Percentiles rank a stretch among this genome's conserved stretches.
Evolutionary conservation across 306 rosid genomes (phyloP).

Genomic region (Cucurbita maxima): DNA sequence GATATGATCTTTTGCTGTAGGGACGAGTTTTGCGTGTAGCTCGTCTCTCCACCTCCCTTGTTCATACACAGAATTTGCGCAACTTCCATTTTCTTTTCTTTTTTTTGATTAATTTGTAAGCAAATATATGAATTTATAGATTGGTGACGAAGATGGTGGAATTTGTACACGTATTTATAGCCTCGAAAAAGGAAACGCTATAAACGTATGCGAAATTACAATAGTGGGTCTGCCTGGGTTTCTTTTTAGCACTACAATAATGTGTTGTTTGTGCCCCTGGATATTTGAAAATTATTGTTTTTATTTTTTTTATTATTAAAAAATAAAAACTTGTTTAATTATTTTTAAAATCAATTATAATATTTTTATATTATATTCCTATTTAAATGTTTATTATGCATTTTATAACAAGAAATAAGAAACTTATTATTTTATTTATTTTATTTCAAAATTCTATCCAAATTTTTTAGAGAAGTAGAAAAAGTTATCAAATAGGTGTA

Average conservation of each 20-base stretch:
- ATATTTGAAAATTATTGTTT: background rate
- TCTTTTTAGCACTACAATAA: no score
- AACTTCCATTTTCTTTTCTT: slow-evolving; percentile 28
- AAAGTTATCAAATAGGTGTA: no score
- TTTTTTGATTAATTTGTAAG: background rate
- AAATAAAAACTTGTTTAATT: no score
- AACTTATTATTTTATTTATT: no score
- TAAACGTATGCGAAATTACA: background rate
- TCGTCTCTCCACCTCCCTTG: slow-evolving; percentile 44
- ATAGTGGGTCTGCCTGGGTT: background rate
- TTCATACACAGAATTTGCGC: slow-evolving; percentile 51
- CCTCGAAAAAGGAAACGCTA: background rate
- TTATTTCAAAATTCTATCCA: no score
- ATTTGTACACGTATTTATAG: background rate
- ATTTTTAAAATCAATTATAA: no score
- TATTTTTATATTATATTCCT: no score
- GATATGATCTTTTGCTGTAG: slow-evolving; percentile 46
- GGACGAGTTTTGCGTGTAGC: slow-evolving; percentile 56
- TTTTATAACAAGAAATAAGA: no score
- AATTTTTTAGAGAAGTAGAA: no score
- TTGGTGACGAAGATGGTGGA: background rate
- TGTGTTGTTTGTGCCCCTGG: background rate
- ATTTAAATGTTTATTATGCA: no score
- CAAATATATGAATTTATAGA: background rate
- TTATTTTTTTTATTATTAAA: no score